Evolutionary conservation across 768 basidiomycete genomes (phyloP).

Genomic region (Ramaria sp.): DNA sequence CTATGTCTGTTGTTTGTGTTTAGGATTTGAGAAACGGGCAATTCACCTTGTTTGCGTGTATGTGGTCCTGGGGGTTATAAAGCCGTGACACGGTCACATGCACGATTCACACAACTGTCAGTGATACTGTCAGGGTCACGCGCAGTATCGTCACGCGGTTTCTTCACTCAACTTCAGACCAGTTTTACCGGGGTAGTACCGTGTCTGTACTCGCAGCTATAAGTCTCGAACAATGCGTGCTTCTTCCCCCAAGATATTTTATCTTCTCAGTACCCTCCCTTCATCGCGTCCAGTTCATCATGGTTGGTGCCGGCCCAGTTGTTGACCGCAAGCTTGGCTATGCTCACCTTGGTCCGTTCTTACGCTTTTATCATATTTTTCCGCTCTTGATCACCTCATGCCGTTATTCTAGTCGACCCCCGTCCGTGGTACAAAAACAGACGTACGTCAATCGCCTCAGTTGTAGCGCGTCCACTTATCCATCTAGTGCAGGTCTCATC

Average conservation of each 20-base stretch:
- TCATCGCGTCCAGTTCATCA: neutral
- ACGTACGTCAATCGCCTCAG: conserved; percentile 28
- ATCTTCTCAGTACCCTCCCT: neutral
- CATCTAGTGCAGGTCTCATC: conserved; percentile 34
- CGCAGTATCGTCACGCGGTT: neutral
- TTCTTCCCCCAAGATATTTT: conserved; percentile 2
- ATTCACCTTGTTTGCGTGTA: no score
- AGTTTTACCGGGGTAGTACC: neutral
- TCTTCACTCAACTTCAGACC: neutral
- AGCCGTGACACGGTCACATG: no score
- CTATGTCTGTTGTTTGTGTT: no score
- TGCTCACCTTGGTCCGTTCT: conserved; percentile 1
- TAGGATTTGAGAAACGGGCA: no score
- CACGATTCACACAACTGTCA: no score
- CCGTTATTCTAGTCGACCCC: conserved; percentile 48
- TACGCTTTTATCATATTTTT: neutral
- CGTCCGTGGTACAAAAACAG: conserved; percentile 69
- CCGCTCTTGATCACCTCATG: conserved; percentile 22
- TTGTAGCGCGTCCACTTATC: neutral
- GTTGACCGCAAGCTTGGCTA: neutral
- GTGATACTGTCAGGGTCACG: neutral
- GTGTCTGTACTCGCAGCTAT: neutral
- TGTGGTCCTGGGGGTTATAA: no score
- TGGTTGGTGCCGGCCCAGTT: conserved; percentile 43
- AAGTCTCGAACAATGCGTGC: neutral